phyloP scores from a whole-genome alignment of 202 grass and related monocot genomes.

The Dendrocalamus latiflorus region DNA sequence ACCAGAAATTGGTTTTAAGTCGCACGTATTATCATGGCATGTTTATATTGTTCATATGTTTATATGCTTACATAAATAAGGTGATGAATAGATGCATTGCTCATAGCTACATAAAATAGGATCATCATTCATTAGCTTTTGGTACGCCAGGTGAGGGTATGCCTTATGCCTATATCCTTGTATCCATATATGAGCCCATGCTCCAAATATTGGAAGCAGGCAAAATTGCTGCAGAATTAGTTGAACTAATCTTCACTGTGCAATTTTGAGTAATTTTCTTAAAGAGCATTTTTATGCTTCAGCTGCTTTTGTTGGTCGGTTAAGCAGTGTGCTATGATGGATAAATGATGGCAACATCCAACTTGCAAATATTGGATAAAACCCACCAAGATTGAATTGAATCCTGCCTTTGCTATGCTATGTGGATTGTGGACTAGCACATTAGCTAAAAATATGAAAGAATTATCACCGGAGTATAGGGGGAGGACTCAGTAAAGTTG shows the following conservation, averaged over 20 bases:
- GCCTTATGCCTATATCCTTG: neutral
- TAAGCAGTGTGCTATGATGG: constrained; percentile 2
- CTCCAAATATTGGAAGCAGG: neutral
- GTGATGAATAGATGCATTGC: neutral
- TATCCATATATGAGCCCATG: neutral
- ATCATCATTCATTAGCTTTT: neutral
- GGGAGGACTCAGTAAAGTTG: neutral
- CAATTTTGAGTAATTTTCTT: neutral
- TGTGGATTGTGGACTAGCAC: neutral
- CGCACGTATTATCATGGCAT: neutral
- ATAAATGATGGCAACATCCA: neutral
- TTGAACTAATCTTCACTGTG: neutral
- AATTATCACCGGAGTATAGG: neutral
- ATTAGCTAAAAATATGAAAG: neutral
- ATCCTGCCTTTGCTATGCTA: neutral
- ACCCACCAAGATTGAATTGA: constrained; percentile 1
- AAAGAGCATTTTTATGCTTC: neutral
- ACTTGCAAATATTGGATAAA: constrained; percentile 19
- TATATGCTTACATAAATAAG: neutral
- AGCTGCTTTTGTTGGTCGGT: neutral
- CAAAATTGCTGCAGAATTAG: neutral
- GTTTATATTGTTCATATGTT: neutral
- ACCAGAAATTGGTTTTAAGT: neutral
- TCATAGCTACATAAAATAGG: neutral
- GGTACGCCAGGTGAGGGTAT: neutral